Evolutionary conservation across 1,284 basidiomycete species (phyloP).

Genomic region (Trametes pubescens): DNA sequence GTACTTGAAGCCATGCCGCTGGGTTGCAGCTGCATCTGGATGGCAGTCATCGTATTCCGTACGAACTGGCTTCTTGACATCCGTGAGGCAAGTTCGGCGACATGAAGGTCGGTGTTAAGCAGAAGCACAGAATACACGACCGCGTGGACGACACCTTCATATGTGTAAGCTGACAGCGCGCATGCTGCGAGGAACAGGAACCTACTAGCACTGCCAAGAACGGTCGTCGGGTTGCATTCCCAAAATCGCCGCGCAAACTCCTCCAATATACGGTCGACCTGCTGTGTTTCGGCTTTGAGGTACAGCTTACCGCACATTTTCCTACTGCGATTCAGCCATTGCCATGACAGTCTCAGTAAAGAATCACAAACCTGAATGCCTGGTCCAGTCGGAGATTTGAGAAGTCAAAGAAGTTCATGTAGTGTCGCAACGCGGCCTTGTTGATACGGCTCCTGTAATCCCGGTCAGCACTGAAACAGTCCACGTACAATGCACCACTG

Average conservation of each 20-base stretch:
- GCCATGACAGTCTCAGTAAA: not conserved
- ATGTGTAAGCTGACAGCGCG: slow-evolving; percentile 12
- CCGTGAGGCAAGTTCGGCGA: slow-evolving; percentile 87
- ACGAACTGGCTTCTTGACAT: slow-evolving; percentile 98
- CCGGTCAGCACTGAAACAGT: slow-evolving; percentile 19
- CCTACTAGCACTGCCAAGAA: slow-evolving; percentile 87
- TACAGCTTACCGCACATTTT: slow-evolving; percentile 91
- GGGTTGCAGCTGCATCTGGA: slow-evolving; percentile 78
- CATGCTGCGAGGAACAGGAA: slow-evolving; percentile 22
- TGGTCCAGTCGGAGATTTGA: slow-evolving; percentile 81
- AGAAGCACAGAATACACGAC: slow-evolving; percentile 93
- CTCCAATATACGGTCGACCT: slow-evolving; percentile 95
- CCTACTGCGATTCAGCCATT: slow-evolving; percentile 50
- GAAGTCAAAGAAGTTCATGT: slow-evolving; percentile 94
- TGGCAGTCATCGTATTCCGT: slow-evolving; percentile 88
- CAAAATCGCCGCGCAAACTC: slow-evolving; percentile 91
- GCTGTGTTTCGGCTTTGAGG: slow-evolving; percentile 96
- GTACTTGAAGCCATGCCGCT: slow-evolving; percentile 59
- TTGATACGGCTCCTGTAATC: slow-evolving; percentile 76
- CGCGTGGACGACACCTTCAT: slow-evolving; percentile 87
- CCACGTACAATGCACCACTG: slow-evolving; percentile 50
- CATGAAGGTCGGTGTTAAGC: slow-evolving; percentile 97
- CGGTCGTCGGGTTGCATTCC: slow-evolving; percentile 85
- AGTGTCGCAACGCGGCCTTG: slow-evolving; percentile 77
- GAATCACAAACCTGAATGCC: slow-evolving; percentile 78